These are phyloP conservation scores for Fusarium sp. DNA, from an alignment of 2,329 filamentous ascomycete genomes.

Conservation along the genomic window DNA sequence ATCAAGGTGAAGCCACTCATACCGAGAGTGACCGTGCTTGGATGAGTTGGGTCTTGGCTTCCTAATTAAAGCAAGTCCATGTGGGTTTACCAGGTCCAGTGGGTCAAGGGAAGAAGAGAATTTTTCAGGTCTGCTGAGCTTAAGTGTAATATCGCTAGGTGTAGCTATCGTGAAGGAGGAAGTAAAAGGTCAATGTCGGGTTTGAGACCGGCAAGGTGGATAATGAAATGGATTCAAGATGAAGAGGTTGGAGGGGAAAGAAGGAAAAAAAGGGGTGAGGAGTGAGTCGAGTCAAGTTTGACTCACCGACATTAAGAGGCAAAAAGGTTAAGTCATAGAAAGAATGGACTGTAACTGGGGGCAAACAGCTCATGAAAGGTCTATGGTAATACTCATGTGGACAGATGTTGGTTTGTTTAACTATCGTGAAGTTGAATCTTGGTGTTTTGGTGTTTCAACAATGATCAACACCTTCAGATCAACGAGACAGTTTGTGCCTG, in stretches of 20 bases:
- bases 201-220: conserved; percentile 23
- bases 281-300: conserved; percentile 10
- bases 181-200: conserved; percentile 31
- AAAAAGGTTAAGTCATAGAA: not conserved
- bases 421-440: conserved; percentile 23
- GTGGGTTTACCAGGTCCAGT: conserved; percentile 25
- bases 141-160: conserved; percentile 9
- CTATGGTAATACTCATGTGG: not conserved
- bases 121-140: conserved; percentile 43
- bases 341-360: not conserved
- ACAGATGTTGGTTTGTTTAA: not conserved
- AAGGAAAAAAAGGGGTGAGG: conserved; percentile 7
- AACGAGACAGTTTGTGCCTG: conserved; percentile 8
- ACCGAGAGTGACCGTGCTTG: conserved; percentile 14
- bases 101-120: conserved; percentile 20
- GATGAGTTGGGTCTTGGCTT: conserved; percentile 35
- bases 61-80: conserved; percentile 30
- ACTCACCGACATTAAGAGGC: conserved; percentile 17
- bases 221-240: conserved; percentile 25
- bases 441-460: conserved; percentile 19
- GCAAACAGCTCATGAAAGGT: not conserved
- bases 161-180: conserved; percentile 16
- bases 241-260: conserved; percentile 33
- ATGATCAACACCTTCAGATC: conserved; percentile 7
- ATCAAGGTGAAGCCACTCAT: conserved; percentile 33